A percentile compares a stretch with the other conserved stretches of the same genome.
phyloP scores from a whole-genome alignment of 1,284 basidiomycete genomes.

The Irpex sp. region DNA sequence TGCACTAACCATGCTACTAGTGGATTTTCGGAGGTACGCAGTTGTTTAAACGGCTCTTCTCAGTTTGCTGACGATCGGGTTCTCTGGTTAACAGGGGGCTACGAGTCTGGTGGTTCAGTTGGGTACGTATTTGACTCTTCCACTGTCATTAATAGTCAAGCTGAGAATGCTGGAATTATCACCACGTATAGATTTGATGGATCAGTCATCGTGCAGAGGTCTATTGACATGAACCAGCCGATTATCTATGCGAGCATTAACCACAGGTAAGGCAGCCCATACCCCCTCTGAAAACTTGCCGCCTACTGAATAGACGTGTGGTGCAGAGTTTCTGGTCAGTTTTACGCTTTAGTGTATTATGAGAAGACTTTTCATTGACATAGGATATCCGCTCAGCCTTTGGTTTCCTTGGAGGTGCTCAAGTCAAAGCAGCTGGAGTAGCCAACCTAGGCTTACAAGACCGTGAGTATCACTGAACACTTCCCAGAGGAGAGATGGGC shows the following conservation, averaged over 20 bases:
- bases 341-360: too few relatives aligned
- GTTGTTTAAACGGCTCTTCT: too few relatives aligned
- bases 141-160: neutral
- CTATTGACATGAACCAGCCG: constrained; percentile 29
- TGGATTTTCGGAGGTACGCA: constrained; percentile 41
- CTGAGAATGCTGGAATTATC: neutral
- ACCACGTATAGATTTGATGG: constrained; percentile 12
- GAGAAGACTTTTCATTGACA: too few relatives aligned
- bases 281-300: too few relatives aligned
- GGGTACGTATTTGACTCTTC: neutral
- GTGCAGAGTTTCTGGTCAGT: neutral
- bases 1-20: constrained; percentile 20
- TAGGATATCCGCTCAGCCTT: constrained; percentile 16
- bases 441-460: constrained; percentile 36
- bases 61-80: too few relatives aligned
- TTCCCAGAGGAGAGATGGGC: too few relatives aligned
- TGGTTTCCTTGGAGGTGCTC: constrained; percentile 33
- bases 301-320: too few relatives aligned
- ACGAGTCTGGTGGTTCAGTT: neutral
- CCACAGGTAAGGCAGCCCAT: constrained; percentile 16
- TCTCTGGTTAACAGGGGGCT: neutral
- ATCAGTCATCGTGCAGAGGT: constrained; percentile 39
- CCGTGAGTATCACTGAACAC: constrained; percentile 22
- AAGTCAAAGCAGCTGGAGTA: constrained; percentile 30
- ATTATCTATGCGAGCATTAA: constrained; percentile 26